phyloP scores from a whole-genome alignment of 2,329 filamentous ascomycete species.

The Colletotrichum camelliae region DNA sequence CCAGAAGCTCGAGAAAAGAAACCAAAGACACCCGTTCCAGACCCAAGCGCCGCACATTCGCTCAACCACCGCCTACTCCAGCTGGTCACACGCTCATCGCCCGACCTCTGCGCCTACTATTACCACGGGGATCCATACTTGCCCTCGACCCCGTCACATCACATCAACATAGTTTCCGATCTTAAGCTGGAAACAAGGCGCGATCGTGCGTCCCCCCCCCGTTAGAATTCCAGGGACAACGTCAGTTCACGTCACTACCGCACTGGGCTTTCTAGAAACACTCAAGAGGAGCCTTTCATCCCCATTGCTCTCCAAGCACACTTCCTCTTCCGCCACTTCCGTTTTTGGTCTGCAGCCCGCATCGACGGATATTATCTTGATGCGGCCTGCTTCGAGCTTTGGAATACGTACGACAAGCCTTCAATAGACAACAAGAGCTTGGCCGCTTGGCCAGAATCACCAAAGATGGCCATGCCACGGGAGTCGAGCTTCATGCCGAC shows the following conservation, averaged over 20 bases:
- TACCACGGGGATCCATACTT: neutral
- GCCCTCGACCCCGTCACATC: conserved; percentile 3
- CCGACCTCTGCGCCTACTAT: neutral
- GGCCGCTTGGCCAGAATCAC: conserved; percentile 17
- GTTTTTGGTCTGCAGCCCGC: neutral
- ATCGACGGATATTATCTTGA: conserved; percentile 2
- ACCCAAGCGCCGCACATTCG: neutral
- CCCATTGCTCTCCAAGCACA: neutral
- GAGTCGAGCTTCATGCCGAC: conserved; percentile 77
- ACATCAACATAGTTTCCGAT: conserved; percentile 16
- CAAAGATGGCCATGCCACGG: conserved; percentile 56
- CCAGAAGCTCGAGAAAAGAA: neutral
- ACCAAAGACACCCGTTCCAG: neutral
- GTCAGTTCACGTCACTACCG: conserved; percentile 14
- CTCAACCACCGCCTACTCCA: neutral
- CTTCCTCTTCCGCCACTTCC: neutral
- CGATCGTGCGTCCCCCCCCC: neutral
- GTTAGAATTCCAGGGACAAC: conserved; percentile 1
- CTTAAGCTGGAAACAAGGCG: conserved; percentile 17
- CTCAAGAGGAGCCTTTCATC: conserved; percentile 11
- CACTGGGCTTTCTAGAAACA: conserved; percentile 11
- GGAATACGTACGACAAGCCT: neutral
- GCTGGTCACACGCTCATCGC: conserved; percentile 4
- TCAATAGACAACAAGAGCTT: neutral
- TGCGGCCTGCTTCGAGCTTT: conserved; percentile 9